Evolutionary conservation across 2,329 filamentous ascomycete genomes (phyloP), one percentile per base, ranked within the genome.

Genomic region (Scopulariopsis brevicaulis): DNA sequence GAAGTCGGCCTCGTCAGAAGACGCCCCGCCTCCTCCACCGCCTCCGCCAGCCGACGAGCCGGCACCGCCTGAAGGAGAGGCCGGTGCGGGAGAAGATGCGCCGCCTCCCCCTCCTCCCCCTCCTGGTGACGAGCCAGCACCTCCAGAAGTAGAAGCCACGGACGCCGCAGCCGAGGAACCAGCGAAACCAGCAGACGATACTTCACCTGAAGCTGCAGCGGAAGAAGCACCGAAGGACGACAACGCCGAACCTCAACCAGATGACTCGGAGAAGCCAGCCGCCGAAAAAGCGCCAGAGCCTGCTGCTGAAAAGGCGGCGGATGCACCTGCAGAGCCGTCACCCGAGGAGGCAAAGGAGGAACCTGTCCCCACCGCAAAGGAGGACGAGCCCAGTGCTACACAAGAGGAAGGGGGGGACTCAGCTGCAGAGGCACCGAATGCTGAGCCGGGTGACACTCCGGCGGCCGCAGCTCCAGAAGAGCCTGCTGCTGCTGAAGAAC

Each of bases 41-140:
- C 56, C 50, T 28, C 48, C n/a, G 15, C 43, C 46, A 6, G 12
- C 32, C 40, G 50, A 50, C 12, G 46, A 50, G 10, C 46, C 46
- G 3, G 46, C 11, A 24, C 46, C 46, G 8, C 22, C 46, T 8
- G n/a, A 46, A n/a, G 40, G n/a, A 43, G 37, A 32, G n/a, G n/a
- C 28, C 10, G 28, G 15, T 40, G 32, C 34, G 20, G 32, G 11
- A 10, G 46, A 46, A 32, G 43, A 28, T 24, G 22, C 48, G 14
- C 56, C 56, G 20, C 51, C 51, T 12, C 56, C 56, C 6, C 56
- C 50, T 34, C 51, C 56, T 15, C 51, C 50, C 37, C 56, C n/a
- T 24, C 46, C 46, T 22, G 51, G 4, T 11, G 51, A 53, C 25
- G 51, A 53, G 25, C 51, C 51, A 4, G 18, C 51, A 15, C 24